A percentile compares a stretch with the other conserved stretches of the same genome.
Evolutionary conservation across 2,329 filamentous ascomycete species (phyloP).

Genomic region (Aspergillus tanneri): DNA sequence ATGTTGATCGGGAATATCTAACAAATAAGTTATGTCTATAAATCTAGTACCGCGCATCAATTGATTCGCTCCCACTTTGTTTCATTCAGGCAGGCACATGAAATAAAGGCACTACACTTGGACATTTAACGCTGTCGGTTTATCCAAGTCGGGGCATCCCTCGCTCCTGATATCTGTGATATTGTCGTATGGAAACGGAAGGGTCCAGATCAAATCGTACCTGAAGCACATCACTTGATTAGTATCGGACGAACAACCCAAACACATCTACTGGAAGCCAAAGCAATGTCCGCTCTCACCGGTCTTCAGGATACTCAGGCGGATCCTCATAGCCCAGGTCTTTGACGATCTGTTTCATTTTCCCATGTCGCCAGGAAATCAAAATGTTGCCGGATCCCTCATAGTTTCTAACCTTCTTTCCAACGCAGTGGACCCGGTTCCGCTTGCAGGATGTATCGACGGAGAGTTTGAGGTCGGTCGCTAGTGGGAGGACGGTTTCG

Average conservation of each 20-base stretch:
- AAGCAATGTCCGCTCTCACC: conserved; percentile 19
- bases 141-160: conserved; percentile 28
- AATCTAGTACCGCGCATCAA: too few species aligned
- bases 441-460: conserved; percentile 29
- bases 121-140: conserved; percentile 13
- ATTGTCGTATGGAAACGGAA: conserved; percentile 29
- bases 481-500: conserved; percentile 29
- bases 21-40: too few species aligned
- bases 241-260: neutral
- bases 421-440: conserved; percentile 24
- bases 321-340: conserved; percentile 20
- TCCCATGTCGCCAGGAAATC: conserved; percentile 29
- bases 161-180: conserved; percentile 28
- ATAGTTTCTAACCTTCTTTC: conserved; percentile 18
- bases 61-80: neutral
- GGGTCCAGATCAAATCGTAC: conserved; percentile 33
- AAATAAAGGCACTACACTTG: conserved; percentile 15
- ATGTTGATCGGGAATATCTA: too few species aligned
- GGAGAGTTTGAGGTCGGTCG: conserved; percentile 24
- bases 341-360: conserved; percentile 22
- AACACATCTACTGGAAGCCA: neutral
- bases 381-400: conserved; percentile 28
- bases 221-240: conserved; percentile 15
- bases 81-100: neutral
- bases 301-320: conserved; percentile 25